Evolutionary conservation across 305 asterid genomes (phyloP), one percentile per base, ranked within the genome.

Genomic region (Solanum hybrid): DNA sequence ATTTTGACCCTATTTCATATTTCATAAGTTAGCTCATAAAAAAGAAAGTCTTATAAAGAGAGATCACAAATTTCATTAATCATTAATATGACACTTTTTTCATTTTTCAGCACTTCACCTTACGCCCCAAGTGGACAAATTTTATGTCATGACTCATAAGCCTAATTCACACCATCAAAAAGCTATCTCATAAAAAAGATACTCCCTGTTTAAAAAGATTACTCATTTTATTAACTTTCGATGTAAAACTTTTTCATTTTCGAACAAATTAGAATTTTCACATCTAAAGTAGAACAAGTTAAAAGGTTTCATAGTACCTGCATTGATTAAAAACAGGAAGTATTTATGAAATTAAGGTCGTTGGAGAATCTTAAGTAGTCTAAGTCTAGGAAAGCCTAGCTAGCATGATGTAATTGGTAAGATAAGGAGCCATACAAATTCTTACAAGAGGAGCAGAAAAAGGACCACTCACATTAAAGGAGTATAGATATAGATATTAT

Each of bases 401-500:
- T 38, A 81, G 31, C 79, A 87, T 71, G 84, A 56, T 64, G 89
- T 36, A 29, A 5, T 88, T 64, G 77, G 31, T 78, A 78, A 16
- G 31, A 36, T 5, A 35, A 17, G 26, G 27, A 82, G 38, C 56
- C 82, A 84, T 36, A 56, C 69, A 77, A 85, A 20, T 31, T 35
- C 11, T 84, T 84, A 31, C 75, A 9, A 42, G 40, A 82, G 22
- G 31, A 82, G 71, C 26, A 20, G 71, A 60, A 20, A 36, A 31
- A 89, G 90, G 90, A 91, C 89, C 93, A 35, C 81, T n/a, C 89
- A 75, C 24, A 90, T 35, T 86, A 46, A 89, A n/a, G n/a, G n/a
- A n/a, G n/a, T n/a, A n/a, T n/a, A n/a, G n/a, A n/a, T n/a, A n/a
- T n/a, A 40, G 22, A 11, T 89, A 17, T 88, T 73, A 34, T 87